Evolutionary conservation across 192 early-diverging fungal species (phyloP).

Genomic region (Coemansia sp.): DNA sequence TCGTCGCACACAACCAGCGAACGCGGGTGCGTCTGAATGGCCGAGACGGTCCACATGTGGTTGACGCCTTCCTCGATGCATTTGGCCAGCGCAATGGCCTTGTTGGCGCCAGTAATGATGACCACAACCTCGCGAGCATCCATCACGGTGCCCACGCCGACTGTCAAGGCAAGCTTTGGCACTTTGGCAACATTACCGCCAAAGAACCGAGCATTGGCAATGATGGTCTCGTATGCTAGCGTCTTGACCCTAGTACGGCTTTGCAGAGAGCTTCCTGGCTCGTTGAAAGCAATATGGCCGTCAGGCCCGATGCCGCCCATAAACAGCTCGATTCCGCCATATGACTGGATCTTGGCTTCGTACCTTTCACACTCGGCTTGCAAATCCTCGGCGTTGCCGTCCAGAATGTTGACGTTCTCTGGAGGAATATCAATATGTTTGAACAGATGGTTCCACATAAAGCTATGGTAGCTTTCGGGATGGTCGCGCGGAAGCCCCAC

Average conservation of each 20-base stretch:
- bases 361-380: conserved; percentile 76
- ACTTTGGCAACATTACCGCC: conserved; percentile 78
- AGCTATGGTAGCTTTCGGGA: conserved; percentile 85
- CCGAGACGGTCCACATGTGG: conserved; percentile 89
- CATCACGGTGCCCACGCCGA: conserved; percentile 87
- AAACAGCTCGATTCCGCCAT: conserved; percentile 85
- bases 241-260: conserved; percentile 84
- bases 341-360: conserved; percentile 74
- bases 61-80: conserved; percentile 82
- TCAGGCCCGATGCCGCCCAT: conserved; percentile 88
- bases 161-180: conserved; percentile 83
- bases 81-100: conserved; percentile 78
- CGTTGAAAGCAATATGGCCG: conserved; percentile 91
- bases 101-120: conserved; percentile 84
- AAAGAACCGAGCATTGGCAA: conserved; percentile 86
- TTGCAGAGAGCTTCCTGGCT: conserved; percentile 79
- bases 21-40: conserved; percentile 77
- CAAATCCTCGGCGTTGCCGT: conserved; percentile 80
- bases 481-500: conserved; percentile 80
- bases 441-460: conserved; percentile 91
- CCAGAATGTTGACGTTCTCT: conserved; percentile 80
- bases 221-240: conserved; percentile 83
- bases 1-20: conserved; percentile 85
- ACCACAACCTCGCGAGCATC: conserved; percentile 80
- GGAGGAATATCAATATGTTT: conserved; percentile 81